These are phyloP conservation scores for Geotrichum klebahnii DNA, from an alignment of 1,139 yeast species.

Conservation along the genomic window DNA sequence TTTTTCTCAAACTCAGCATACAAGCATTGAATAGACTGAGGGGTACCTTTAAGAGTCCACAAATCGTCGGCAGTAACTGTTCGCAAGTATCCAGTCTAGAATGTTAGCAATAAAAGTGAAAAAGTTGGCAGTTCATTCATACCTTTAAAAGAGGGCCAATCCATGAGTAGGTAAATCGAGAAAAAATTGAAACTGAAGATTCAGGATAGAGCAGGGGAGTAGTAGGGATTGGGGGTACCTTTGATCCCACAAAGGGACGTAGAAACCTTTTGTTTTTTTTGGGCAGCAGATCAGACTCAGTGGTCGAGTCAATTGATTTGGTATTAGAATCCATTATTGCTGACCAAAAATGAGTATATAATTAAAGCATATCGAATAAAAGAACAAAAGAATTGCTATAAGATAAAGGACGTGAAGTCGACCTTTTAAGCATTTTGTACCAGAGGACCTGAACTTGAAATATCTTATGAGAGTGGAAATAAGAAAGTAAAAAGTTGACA, in stretches of 20 bases:
- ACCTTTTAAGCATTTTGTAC: too few species aligned
- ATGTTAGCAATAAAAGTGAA: too few species aligned
- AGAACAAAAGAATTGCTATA: too few species aligned
- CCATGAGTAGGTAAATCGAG: constrained; percentile 53
- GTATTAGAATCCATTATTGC: too few species aligned
- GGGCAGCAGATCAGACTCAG: neutral
- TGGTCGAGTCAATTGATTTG: too few species aligned
- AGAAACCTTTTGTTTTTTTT: constrained; percentile 24
- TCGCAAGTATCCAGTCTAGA: constrained; percentile 56
- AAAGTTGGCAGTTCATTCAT: constrained; percentile 24
- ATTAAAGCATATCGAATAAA: too few species aligned
- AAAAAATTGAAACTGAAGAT: constrained; percentile 25
- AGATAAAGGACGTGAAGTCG: too few species aligned
- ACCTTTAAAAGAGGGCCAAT: constrained; percentile 52
- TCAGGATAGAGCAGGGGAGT: constrained; percentile 33
- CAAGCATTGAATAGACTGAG: constrained; percentile 48
- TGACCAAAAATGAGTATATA: too few species aligned
- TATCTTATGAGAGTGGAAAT: too few species aligned
- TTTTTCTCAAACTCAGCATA: constrained; percentile 42
- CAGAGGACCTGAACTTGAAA: too few species aligned
- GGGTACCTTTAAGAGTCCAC: constrained; percentile 44
- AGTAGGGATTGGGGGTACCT: constrained; percentile 35
- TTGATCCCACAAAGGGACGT: constrained; percentile 31
- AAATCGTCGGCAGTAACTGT: constrained; percentile 48
- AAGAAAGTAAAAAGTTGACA: too few species aligned